These are phyloP conservation scores for Fraxinus sp. DNA, from an alignment of 305 asterid genomes.

Conservation along the genomic window DNA sequence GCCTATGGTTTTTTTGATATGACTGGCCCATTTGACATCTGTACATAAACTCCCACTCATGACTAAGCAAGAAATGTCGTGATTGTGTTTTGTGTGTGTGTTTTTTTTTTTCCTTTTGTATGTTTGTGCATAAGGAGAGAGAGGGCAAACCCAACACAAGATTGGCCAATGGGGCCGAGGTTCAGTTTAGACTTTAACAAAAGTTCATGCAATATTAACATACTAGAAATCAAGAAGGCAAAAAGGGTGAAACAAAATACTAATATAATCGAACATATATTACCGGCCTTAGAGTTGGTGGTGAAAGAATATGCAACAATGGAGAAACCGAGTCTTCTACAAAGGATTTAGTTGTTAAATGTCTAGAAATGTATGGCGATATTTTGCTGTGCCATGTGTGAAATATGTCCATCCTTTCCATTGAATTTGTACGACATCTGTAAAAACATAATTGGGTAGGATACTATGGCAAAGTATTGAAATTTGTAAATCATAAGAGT, in stretches of 20 bases:
- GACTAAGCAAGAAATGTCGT: neutral
- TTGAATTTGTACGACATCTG: conserved; percentile 61
- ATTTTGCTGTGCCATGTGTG: conserved; percentile 73
- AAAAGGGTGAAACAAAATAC: conserved; percentile 16
- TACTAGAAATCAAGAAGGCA: conserved; percentile 17
- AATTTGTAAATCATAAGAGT: conserved; percentile 21
- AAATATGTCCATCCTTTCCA: conserved; percentile 77
- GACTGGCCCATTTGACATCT: neutral
- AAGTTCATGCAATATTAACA: neutral
- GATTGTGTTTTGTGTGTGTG: neutral
- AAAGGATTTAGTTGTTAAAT: conserved; percentile 73
- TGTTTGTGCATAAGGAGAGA: neutral
- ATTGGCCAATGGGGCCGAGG: neutral
- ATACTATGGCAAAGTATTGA: neutral
- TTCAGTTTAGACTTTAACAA: neutral
- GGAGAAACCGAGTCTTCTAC: conserved; percentile 80
- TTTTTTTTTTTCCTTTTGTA: neutral
- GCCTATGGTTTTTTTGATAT: neutral
- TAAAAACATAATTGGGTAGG: conserved; percentile 25
- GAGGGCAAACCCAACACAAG: neutral
- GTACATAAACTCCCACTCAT: neutral
- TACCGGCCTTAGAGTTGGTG: conserved; percentile 90
- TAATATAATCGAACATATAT: conserved; percentile 22
- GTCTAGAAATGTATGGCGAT: conserved; percentile 82
- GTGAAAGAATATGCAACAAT: conserved; percentile 81